Conservation (phyloP, 176 grass and related monocot genomes). For the Miscanthus lutarioriparius region DNA sequence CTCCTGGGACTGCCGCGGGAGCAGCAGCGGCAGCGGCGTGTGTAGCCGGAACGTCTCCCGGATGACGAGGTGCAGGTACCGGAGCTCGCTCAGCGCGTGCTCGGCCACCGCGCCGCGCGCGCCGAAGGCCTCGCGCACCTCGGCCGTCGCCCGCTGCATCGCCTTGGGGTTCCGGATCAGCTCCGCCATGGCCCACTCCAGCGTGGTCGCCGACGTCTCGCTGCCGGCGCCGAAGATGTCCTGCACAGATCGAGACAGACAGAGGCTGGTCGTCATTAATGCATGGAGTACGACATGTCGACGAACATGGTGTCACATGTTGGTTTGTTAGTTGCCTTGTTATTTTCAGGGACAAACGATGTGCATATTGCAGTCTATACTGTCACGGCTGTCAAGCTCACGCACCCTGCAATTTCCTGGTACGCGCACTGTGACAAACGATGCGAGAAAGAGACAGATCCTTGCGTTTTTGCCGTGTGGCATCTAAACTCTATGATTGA, state of each 20-base stretch:
- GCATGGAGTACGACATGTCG: no score
- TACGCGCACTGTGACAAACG: no score
- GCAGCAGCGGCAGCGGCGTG: constrained; percentile 45
- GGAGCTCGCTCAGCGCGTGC: constrained; percentile 18
- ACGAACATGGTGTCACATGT: no score
- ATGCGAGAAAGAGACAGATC: background rate
- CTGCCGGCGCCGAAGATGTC: constrained; percentile 61
- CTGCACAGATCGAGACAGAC: background rate
- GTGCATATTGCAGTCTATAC: no score
- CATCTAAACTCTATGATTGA: background rate
- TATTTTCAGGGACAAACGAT: no score
- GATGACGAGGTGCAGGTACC: constrained; percentile 60
- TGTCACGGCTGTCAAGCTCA: no score
- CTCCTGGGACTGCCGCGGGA: constrained; percentile 43
- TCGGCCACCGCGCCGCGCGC: constrained; percentile 20
- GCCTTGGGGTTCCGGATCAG: constrained; percentile 47
- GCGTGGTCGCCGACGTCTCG: constrained; percentile 56
- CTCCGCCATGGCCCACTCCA: constrained; percentile 65
- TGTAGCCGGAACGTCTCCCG: constrained; percentile 67
- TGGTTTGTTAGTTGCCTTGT: no score
- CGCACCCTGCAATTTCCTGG: no score
- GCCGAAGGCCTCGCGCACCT: constrained; percentile 49
- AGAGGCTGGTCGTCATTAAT: background rate
- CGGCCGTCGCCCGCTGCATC: constrained; percentile 41
- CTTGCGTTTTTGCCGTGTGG: background rate